Evolutionary conservation across 352 stramenopile genomes (phyloP).

Genomic region (Peronospora belbahrii): DNA sequence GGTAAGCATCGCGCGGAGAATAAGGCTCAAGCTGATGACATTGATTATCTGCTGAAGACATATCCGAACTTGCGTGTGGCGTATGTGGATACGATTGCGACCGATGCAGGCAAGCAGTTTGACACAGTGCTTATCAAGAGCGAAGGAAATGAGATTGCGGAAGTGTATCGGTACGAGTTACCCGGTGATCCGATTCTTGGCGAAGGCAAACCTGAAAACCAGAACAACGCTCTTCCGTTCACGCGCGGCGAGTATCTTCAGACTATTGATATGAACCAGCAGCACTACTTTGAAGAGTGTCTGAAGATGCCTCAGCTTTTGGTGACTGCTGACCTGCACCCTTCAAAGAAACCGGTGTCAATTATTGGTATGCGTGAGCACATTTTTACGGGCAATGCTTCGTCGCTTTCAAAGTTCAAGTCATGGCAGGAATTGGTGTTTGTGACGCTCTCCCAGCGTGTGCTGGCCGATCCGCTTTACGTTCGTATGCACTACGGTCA

Average conservation of each 20-base stretch:
- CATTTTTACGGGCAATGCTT: slow-evolving; percentile 76
- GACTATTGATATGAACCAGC: slow-evolving; percentile 89
- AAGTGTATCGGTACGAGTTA: slow-evolving; percentile 72
- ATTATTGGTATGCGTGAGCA: slow-evolving; percentile 83
- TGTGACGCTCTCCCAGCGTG: slow-evolving; percentile 69
- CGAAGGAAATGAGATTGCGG: slow-evolving; percentile 53
- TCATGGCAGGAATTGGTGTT: slow-evolving; percentile 76
- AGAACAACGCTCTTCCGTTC: slow-evolving; percentile 85
- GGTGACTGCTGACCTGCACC: slow-evolving; percentile 53
- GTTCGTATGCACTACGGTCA: slow-evolving; percentile 80
- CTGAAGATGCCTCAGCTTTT: slow-evolving; percentile 79
- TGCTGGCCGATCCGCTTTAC: slow-evolving; percentile 65
- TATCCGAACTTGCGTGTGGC: slow-evolving; percentile 77
- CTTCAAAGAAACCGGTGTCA: slow-evolving; percentile 60
- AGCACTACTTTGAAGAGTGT: slow-evolving; percentile 85
- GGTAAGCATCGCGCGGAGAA: slow-evolving; percentile 64
- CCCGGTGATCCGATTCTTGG: slow-evolving; percentile 77
- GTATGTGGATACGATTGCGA: slow-evolving; percentile 63
- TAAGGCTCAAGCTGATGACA: slow-evolving; percentile 61
- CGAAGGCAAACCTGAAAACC: slow-evolving; percentile 84
- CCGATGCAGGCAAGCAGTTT: slow-evolving; percentile 33
- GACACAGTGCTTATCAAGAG: slow-evolving; percentile 68
- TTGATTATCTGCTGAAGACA: slow-evolving; percentile 64
- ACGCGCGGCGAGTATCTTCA: slow-evolving; percentile 81
- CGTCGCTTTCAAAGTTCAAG: slow-evolving; percentile 75